phyloP scores from a whole-genome alignment of 352 stramenopile genomes.

The Nannochloropsis limnetica region DNA sequence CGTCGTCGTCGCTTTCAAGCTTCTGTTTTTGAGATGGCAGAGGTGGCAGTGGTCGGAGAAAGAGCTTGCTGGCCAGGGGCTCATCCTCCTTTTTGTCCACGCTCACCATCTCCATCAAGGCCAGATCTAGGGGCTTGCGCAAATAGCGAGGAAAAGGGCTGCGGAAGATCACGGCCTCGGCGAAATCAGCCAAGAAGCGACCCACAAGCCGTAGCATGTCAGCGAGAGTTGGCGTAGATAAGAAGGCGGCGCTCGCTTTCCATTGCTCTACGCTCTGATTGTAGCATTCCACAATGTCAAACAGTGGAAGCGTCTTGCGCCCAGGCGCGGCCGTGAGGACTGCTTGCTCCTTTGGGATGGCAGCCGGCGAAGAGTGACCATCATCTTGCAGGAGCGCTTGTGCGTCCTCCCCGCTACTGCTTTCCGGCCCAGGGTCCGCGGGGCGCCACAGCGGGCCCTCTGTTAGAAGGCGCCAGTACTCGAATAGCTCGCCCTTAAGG shows the following conservation, averaged over 20 bases:
- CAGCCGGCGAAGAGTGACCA: not conserved
- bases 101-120: not conserved
- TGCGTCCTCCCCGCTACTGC: not conserved
- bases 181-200: slow-evolving; percentile 1
- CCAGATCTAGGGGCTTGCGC: not conserved
- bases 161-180: not conserved
- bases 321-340: not conserved
- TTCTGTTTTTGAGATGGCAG: not conserved
- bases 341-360: not conserved
- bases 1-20: not conserved
- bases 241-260: not conserved
- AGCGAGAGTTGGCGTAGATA: not conserved
- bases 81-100: slow-evolving; percentile 34
- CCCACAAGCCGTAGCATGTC: slow-evolving; percentile 5
- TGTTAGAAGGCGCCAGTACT: slow-evolving; percentile 17
- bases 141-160: slow-evolving; percentile 19
- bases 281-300: slow-evolving; percentile 31
- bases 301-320: not conserved
- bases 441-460: slow-evolving; percentile 5
- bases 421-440: not conserved
- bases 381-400: not conserved
- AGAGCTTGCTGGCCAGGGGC: not conserved
- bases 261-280: slow-evolving; percentile 26
- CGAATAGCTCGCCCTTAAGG: slow-evolving; percentile 11
- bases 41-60: slow-evolving; percentile 1